Evolutionary conservation across 2,329 filamentous ascomycete species (phyloP).

Genomic region (Dryadomyces quercus-mongolicae): DNA sequence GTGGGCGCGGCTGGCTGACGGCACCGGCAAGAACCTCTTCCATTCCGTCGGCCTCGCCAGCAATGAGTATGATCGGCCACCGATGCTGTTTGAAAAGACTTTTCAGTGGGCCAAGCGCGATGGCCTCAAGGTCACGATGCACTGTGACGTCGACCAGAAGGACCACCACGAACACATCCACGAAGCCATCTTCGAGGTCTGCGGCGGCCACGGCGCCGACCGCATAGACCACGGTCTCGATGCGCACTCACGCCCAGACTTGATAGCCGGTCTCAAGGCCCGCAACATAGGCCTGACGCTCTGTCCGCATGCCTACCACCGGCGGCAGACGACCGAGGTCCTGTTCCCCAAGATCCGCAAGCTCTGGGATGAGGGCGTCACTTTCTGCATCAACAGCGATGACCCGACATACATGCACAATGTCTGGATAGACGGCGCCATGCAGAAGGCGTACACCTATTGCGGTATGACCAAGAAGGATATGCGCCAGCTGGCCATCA

Average conservation of each 20-base stretch:
- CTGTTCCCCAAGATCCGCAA: slow-evolving; percentile 44
- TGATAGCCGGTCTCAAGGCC: slow-evolving; percentile 44
- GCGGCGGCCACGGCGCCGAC: slow-evolving; percentile 46
- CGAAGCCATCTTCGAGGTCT: slow-evolving; percentile 47
- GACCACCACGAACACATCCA: slow-evolving; percentile 19
- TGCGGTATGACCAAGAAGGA: slow-evolving; percentile 50
- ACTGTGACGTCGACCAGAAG: slow-evolving; percentile 38
- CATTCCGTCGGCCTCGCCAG: slow-evolving; percentile 31
- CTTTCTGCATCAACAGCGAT: slow-evolving; percentile 61
- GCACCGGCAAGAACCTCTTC: slow-evolving; percentile 25
- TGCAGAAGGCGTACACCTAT: slow-evolving; percentile 48
- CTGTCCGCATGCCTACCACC: slow-evolving; percentile 62
- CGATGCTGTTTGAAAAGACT: slow-evolving; percentile 27
- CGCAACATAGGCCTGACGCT: slow-evolving; percentile 51
- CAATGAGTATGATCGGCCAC: slow-evolving; percentile 32
- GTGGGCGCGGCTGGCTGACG: slow-evolving; percentile 19
- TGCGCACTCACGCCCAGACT: slow-evolving; percentile 43
- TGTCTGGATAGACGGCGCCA: slow-evolving; percentile 59
- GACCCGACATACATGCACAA: slow-evolving; percentile 68
- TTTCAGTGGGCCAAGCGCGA: slow-evolving; percentile 25
- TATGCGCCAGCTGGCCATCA: slow-evolving; percentile 51
- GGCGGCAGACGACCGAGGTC: slow-evolving; percentile 38
- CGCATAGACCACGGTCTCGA: slow-evolving; percentile 66
- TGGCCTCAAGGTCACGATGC: slow-evolving; percentile 32
- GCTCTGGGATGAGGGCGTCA: slow-evolving; percentile 50